phyloP scores from a whole-genome alignment of 805 yeast species.

The Nakazawaea ishiwadae region DNA sequence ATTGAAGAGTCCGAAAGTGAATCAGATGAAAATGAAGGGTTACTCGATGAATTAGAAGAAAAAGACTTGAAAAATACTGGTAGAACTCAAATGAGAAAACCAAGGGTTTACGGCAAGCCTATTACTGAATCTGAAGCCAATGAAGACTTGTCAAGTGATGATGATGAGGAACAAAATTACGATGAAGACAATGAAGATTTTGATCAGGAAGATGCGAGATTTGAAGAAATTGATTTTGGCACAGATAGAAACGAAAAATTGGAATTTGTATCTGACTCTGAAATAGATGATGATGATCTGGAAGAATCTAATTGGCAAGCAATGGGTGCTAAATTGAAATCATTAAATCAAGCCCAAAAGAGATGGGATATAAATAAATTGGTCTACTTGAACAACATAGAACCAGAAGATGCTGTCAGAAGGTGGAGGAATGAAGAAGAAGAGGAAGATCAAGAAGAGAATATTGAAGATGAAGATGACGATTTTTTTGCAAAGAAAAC shows the following conservation, averaged over 20 bases:
- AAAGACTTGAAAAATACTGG: slow-evolving; percentile 46
- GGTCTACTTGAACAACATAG: slow-evolving; percentile 72
- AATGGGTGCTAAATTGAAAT: slow-evolving; percentile 59
- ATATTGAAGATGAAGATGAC: slow-evolving; percentile 42
- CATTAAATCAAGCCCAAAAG: slow-evolving; percentile 39
- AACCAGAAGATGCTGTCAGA: slow-evolving; percentile 64
- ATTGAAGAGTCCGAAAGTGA: slow-evolving; percentile 31
- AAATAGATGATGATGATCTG: slow-evolving; percentile 35
- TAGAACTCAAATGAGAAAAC: slow-evolving; percentile 58
- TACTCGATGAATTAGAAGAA: slow-evolving; percentile 28
- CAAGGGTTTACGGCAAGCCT: slow-evolving; percentile 52
- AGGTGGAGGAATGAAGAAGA: slow-evolving; percentile 63
- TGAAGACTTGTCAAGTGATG: slow-evolving; percentile 36
- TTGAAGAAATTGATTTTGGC: slow-evolving; percentile 45
- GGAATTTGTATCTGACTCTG: slow-evolving; percentile 51
- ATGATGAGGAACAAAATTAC: slow-evolving; percentile 32
- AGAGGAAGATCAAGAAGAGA: slow-evolving; percentile 34
- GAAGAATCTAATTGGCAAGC: slow-evolving; percentile 33
- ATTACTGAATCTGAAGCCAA: slow-evolving; percentile 41
- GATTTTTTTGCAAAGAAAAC: slow-evolving; percentile 55
- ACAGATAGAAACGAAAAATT: slow-evolving; percentile 30
- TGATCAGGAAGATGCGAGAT: slow-evolving; percentile 31
- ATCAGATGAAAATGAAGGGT: slow-evolving; percentile 32
- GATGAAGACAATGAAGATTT: slow-evolving; percentile 34
- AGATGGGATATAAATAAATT: slow-evolving; percentile 80